Evolutionary conservation across 306 rosid genomes (phyloP), one percentile per base, ranked within the genome.

Genomic region (Cucurbita moschata): DNA sequence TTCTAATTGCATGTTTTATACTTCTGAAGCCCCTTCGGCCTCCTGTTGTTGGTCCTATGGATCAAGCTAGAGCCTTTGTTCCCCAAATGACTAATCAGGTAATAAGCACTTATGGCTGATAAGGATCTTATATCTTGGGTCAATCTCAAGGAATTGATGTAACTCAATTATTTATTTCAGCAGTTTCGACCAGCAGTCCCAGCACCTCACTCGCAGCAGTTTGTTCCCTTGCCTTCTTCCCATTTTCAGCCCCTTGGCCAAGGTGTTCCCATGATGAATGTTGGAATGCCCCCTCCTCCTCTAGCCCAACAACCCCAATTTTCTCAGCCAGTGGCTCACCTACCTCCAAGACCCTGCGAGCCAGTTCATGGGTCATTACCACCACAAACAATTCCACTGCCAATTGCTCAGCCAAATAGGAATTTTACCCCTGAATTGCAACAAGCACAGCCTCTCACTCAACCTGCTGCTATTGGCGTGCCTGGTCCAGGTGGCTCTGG

Each of bases 141-240:
- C 21, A 43, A 47, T 67, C 55, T 44, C 6, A 13, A 44, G 16
- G 40, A 58, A 43, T 56, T 44, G n/a, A 53, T 35, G 49, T 51
- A 51, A 35, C 35, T 37, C 51, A 57, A 73, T 62, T 46, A 16
- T 72, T 40, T 51, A 52, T 52, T 50, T 85, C 38, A 71, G 83
- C 87, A 92, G 96, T 92, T 82, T 72, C 96, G 91, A 44, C 87
- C 96, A 13, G 87, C 76, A 46, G 87, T 82, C 83, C 96, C 91
- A 7, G 55, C 85, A 57, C 93, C 83, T 71, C 95, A 81, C 73
- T 62, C 87, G 2, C 98, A 86, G 78, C 96, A 87, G 75, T 90
- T 88, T 83, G 84, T 87, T 77, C 75, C 93, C 54, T 61, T 86
- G 81, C 78, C 87, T 55, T 69, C 96, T 82, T 96, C 87, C 40